A percentile compares a stretch with the other conserved stretches of the same genome.
Evolutionary conservation across 805 yeast species (phyloP).

Genomic region (Wickerhamiella alocasiicola): DNA sequence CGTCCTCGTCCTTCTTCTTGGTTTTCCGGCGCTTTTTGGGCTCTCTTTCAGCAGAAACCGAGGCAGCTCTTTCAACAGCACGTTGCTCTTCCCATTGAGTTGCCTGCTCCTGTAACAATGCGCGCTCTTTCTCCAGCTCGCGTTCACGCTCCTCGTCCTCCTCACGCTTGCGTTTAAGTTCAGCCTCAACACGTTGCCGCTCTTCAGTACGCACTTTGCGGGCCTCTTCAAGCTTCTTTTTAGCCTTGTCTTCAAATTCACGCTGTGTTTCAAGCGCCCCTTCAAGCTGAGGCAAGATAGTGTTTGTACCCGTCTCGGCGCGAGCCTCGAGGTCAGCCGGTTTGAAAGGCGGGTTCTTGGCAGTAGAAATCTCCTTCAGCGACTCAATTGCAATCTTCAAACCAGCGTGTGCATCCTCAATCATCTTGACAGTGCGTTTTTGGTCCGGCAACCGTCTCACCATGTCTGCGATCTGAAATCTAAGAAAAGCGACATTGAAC

Average conservation of each 20-base stretch:
- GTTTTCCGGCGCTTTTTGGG: conserved; percentile 12
- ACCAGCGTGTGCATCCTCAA: conserved; percentile 43
- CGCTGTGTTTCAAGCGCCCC: conserved; percentile 60
- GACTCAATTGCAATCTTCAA: conserved; percentile 49
- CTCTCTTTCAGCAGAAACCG: conserved; percentile 19
- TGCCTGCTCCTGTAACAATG: conserved; percentile 25
- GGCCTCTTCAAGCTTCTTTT: conserved; percentile 60
- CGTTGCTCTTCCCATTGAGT: conserved; percentile 28
- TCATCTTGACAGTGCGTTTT: conserved; percentile 49
- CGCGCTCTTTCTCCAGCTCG: conserved; percentile 26
- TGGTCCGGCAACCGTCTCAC: conserved; percentile 48
- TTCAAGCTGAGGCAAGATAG: conserved; percentile 59
- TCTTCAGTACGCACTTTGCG: conserved; percentile 51
- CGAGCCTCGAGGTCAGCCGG: conserved; percentile 70
- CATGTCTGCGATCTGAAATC: conserved; percentile 77
- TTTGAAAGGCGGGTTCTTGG: conserved; percentile 60
- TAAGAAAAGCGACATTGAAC: conserved; percentile 74
- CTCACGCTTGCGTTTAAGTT: conserved; percentile 18
- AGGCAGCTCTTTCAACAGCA: conserved; percentile 31
- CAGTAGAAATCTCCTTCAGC: conserved; percentile 48
- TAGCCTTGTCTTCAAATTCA: conserved; percentile 45
- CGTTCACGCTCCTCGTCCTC: conserved; percentile 24
- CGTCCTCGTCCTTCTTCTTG: conserved; percentile 26
- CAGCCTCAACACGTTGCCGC: conserved; percentile 32
- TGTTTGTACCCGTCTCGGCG: conserved; percentile 42